These are phyloP conservation scores for Stellera chamaejasme DNA, from an alignment of 345 rosid species.

Conservation along the genomic window DNA sequence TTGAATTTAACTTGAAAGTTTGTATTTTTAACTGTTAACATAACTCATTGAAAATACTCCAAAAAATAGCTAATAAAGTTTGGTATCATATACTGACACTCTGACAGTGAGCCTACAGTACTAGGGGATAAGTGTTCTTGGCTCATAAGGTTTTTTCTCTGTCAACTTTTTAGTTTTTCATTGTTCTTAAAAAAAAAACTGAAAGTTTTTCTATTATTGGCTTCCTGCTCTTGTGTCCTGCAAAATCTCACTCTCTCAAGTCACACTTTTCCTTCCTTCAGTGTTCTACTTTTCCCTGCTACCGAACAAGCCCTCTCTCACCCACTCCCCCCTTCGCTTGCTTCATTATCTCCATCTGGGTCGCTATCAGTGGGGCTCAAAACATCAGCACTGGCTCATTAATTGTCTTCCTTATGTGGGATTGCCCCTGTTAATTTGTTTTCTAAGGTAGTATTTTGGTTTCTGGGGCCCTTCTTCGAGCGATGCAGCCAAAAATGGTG, in stretches of 20 bases:
- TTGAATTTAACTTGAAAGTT: too few species aligned
- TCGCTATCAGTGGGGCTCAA: slow-evolving; percentile 5
- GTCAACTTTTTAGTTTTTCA: not conserved
- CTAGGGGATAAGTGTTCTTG: not conserved
- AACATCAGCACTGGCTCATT: not conserved
- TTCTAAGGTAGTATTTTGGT: too few species aligned
- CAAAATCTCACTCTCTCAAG: not conserved
- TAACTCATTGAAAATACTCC: too few species aligned
- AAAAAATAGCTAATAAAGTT: not conserved
- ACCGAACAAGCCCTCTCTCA: not conserved
- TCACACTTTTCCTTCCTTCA: not conserved
- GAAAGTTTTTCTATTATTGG: not conserved
- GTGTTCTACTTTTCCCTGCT: not conserved
- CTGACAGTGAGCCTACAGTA: too few species aligned
- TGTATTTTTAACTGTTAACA: too few species aligned
- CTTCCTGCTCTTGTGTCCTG: not conserved
- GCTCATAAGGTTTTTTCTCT: not conserved
- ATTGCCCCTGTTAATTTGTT: too few species aligned
- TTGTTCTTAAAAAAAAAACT: too few species aligned
- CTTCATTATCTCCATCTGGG: too few species aligned
- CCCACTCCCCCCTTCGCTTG: not conserved
- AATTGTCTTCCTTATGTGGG: too few species aligned
- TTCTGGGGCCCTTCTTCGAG: too few species aligned
- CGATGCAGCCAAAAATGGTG: too few species aligned
- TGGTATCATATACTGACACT: not conserved